Percentiles rank a stretch among this genome's conserved stretches.
Evolutionary conservation across 768 basidiomycete species (phyloP).

Genomic region (Suillus sp.): DNA sequence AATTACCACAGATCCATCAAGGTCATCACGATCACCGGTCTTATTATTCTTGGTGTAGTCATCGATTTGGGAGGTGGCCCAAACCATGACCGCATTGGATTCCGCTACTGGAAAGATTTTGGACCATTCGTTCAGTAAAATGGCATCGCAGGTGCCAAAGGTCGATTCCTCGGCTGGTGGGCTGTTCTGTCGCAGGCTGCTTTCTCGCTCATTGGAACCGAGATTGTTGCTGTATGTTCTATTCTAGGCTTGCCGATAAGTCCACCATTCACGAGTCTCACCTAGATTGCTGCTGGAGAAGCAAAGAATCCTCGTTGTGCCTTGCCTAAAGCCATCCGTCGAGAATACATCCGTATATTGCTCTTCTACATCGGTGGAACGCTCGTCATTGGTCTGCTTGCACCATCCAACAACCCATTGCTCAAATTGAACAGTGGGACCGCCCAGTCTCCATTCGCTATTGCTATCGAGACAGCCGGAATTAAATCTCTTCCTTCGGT

Average conservation of each 20-base stretch:
- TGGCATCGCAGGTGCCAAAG: constrained; percentile 64
- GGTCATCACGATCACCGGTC: constrained; percentile 79
- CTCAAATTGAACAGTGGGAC: constrained; percentile 58
- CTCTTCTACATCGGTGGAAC: constrained; percentile 76
- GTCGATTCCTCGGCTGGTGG: constrained; percentile 76
- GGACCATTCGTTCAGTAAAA: constrained; percentile 83
- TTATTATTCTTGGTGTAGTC: constrained; percentile 67
- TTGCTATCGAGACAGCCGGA: constrained; percentile 85
- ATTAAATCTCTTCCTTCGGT: constrained; percentile 84
- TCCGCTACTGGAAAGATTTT: constrained; percentile 80
- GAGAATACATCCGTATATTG: constrained; percentile 76
- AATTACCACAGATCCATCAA: constrained; percentile 64
- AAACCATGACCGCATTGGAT: constrained; percentile 63
- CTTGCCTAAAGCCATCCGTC: constrained; percentile 57
- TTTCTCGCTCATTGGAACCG: constrained; percentile 92
- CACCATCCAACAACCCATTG: constrained; percentile 64
- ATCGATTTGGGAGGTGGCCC: constrained; percentile 91
- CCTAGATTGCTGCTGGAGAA: constrained; percentile 83
- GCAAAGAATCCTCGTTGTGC: constrained; percentile 83
- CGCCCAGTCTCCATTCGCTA: constrained; percentile 85
- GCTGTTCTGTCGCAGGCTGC: constrained; percentile 82
- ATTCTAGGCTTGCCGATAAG: neutral
- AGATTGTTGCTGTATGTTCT: constrained; percentile 80
- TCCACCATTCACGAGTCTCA: neutral
- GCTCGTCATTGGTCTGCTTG: constrained; percentile 79